These are phyloP conservation scores for Fusarium armeniacum DNA, from an alignment of 2,329 filamentous ascomycete species.

Conservation along the genomic window DNA sequence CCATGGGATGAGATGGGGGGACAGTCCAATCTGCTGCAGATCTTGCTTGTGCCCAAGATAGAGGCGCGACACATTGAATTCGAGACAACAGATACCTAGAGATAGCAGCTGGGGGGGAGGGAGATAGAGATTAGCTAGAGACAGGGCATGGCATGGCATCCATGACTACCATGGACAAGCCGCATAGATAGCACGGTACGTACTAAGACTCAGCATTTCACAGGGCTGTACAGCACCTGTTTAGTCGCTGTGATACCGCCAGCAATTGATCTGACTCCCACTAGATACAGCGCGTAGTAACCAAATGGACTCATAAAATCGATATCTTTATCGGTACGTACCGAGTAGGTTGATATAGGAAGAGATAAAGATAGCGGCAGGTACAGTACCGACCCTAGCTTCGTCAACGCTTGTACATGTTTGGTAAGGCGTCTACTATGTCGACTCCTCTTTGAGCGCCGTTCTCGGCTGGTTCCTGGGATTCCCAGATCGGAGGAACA, in stretches of 20 bases:
- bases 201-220: conserved; percentile 25
- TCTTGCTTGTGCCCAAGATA: conserved; percentile 34
- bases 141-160: conserved; percentile 23
- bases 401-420: conserved; percentile 18
- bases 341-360: conserved; percentile 22
- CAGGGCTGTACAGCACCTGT: conserved; percentile 33
- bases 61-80: conserved; percentile 29
- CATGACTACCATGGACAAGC: conserved; percentile 3
- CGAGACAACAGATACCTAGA: conserved; percentile 29
- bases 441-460: conserved; percentile 35
- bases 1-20: conserved; percentile 20
- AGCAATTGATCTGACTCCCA: conserved; percentile 25
- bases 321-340: conserved; percentile 48
- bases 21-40: conserved; percentile 31
- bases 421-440: conserved; percentile 26
- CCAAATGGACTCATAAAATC: conserved; percentile 37
- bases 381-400: conserved; percentile 39
- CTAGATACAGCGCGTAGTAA: conserved; percentile 40
- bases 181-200: conserved; percentile 33
- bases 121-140: conserved; percentile 29
- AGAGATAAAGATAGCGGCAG: conserved; percentile 45
- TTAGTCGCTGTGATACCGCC: conserved; percentile 34
- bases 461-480: conserved; percentile 46
- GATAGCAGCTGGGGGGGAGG: conserved; percentile 25
- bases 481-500: conserved; percentile 28